These are phyloP conservation scores for Tolypocladium inflatum DNA, from an alignment of 2,329 filamentous ascomycete species.

Conservation along the genomic window DNA sequence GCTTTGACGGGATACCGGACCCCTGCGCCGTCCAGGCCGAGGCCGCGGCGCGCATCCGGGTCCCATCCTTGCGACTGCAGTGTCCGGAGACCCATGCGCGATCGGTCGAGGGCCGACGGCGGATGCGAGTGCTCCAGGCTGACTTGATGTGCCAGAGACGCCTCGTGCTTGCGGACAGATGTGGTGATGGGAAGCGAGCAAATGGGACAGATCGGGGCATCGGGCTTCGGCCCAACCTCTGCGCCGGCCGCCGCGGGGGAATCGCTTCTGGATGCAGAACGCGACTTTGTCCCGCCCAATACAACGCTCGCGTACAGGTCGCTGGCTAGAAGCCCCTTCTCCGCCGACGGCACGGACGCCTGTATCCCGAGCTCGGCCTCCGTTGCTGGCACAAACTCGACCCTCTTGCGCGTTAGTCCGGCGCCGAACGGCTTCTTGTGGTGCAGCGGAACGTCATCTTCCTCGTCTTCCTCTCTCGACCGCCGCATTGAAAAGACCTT, in stretches of 20 bases:
- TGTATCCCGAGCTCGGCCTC: constrained; percentile 22
- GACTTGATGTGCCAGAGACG: constrained; percentile 62
- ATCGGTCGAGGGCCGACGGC: constrained; percentile 61
- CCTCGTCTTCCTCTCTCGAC: constrained; percentile 11
- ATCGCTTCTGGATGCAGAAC: constrained; percentile 7
- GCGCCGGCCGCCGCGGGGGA: constrained; percentile 1
- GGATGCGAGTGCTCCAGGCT: constrained; percentile 60
- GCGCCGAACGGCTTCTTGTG: constrained; percentile 44
- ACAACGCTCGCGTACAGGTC: constrained; percentile 62
- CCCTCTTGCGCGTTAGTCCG: constrained; percentile 42
- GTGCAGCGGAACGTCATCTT: constrained; percentile 39
- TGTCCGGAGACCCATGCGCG: constrained; percentile 58
- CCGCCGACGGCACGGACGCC: constrained; percentile 12
- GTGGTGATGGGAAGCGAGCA: constrained; percentile 26
- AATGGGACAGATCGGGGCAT: constrained; percentile 18
- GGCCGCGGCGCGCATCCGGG: constrained; percentile 59
- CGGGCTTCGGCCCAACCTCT: constrained; percentile 1
- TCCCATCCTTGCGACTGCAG: constrained; percentile 65
- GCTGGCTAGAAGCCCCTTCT: constrained; percentile 26
- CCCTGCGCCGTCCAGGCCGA: constrained; percentile 64
- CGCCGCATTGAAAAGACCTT: background rate
- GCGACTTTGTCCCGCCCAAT: constrained; percentile 29
- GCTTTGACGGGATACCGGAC: constrained; percentile 68
- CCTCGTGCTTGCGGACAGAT: constrained; percentile 37
- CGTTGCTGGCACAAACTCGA: constrained; percentile 49